Base-by-base conservation (phyloP, 2,329 filamentous ascomycete species). In the Spiromastix sp. region DNA sequence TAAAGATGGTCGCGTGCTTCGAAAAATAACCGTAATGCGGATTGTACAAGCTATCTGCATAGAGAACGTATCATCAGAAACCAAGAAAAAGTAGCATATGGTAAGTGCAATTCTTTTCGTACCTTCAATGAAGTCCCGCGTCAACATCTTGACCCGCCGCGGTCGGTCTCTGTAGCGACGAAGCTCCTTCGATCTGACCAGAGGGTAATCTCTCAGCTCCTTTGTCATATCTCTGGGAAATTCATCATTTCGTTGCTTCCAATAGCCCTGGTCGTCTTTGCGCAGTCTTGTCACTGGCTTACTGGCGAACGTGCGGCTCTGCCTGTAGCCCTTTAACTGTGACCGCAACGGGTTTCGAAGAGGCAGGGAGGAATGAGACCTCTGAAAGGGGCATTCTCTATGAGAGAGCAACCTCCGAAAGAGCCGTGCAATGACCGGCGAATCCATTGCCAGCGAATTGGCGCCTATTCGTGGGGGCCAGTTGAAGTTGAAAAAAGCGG, bases 101-200 rank as follows among this genome's bases (percentile, higher is more conserved):
- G 10, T 22, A 28, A 8, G 18, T 15, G 16, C 11, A 16, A 17
- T 24, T 17, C 13, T 31, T 28, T 18, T 56, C 58, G 46, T 54
- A 86, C 83, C 87, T 59, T 98, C 91, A 54, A 98, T 91, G 55
- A 98, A 98, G 68, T 98, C 93, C 46, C 93, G 75, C 56, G 93
- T 83, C 52, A 95, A 66, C 91, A 98, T 98, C 73, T 94, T 95
- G 47, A 94, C 87, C 57, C 82, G 74, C 52, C 74, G 75, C 29
- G 91, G 91, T 51, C 91, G 70, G 54, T 93, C 80, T 35, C 67
- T 78, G 36, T 82, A 72, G 46, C 61, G 67, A 47, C 80, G 78
- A 46, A 98, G 65, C 42, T 85, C 79, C 45, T 81, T 71, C n/a
- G 85, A 75, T 6, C 86, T 93, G 32, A 98, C 81, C 54, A 81